phyloP scores from a whole-genome alignment of 768 basidiomycete genomes.

The Leccinum imitatum region DNA sequence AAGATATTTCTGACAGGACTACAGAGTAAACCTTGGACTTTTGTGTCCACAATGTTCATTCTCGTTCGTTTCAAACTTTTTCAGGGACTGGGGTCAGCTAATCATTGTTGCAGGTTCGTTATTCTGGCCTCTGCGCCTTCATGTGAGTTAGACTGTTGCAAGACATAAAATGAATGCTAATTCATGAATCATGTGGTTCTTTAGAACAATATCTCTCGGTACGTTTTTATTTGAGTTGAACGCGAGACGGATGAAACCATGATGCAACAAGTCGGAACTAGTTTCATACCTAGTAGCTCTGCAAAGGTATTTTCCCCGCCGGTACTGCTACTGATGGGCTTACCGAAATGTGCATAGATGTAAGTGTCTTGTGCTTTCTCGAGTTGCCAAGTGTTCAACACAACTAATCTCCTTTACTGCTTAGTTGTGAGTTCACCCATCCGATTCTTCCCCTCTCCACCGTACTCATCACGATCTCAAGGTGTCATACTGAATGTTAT shows the following conservation, averaged over 20 bases:
- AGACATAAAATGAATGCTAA: not conserved
- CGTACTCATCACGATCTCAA: not conserved
- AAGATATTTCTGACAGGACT: not conserved
- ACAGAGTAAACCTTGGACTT: not conserved
- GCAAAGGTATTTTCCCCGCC: not conserved
- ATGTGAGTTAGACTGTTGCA: not conserved
- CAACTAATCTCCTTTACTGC: not conserved
- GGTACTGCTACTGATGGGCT: not conserved
- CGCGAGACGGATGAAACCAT: not conserved
- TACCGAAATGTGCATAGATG: not conserved
- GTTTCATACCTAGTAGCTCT: not conserved
- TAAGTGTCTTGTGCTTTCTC: not conserved
- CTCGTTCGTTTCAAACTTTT: not conserved
- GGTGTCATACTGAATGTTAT: not conserved
- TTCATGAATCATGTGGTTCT: not conserved
- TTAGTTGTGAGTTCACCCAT: not conserved
- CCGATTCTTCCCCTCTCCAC: not conserved
- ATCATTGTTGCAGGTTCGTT: not conserved
- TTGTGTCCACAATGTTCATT: not conserved
- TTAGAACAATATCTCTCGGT: not conserved
- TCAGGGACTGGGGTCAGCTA: accelerated
- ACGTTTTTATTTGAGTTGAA: not conserved
- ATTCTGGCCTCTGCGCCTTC: not conserved
- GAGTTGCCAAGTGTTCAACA: not conserved
- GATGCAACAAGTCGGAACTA: not conserved